Evolutionary conservation across 495 filamentous ascomycete species (phyloP).

Genomic region (Xylaria sp.): DNA sequence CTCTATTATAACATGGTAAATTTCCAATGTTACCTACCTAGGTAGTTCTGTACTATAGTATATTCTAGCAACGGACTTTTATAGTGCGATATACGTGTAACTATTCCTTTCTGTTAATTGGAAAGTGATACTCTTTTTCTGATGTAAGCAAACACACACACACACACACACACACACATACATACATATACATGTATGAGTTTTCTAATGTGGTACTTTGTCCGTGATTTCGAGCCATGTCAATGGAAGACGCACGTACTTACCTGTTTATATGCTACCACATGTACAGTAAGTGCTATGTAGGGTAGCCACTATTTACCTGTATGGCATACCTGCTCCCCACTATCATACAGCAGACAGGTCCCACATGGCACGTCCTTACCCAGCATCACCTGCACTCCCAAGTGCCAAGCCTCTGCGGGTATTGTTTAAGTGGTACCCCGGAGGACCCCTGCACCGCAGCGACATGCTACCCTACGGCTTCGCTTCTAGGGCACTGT

Average conservation of each 20-base stretch:
- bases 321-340: too few species aligned
- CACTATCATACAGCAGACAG: background rate
- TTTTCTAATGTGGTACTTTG: too few species aligned
- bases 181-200: too few species aligned
- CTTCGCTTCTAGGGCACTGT: background rate
- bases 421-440: constrained; percentile 20
- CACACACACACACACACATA: too few species aligned
- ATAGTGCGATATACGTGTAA: too few species aligned
- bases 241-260: background rate
- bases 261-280: background rate
- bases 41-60: too few species aligned
- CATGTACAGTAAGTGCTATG: background rate
- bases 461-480: background rate
- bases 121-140: too few species aligned
- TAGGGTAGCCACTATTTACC: background rate
- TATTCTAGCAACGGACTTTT: too few species aligned
- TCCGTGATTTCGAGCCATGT: background rate
- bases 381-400: constrained; percentile 1
- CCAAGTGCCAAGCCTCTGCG: background rate
- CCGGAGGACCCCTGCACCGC: background rate
- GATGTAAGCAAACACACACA: too few species aligned
- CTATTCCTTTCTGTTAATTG: too few species aligned
- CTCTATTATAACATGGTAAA: too few species aligned
- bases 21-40: too few species aligned
- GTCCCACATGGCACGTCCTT: background rate